A percentile compares a stretch with the other conserved stretches of the same genome.
phyloP scores from a whole-genome alignment of 306 rosid species.

The Sophora flavescens region DNA sequence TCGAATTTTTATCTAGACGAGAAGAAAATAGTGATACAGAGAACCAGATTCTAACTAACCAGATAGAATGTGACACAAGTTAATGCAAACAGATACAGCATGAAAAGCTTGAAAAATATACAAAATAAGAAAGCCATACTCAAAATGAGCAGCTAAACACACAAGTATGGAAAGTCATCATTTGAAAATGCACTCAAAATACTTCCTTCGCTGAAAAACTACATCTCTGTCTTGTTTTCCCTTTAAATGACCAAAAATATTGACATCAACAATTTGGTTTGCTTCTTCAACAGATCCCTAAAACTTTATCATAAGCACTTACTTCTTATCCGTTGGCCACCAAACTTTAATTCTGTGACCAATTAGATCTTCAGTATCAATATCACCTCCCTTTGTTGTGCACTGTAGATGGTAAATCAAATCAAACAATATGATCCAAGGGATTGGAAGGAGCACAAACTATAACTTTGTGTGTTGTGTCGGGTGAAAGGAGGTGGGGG shows the following conservation, averaged over 20 bases:
- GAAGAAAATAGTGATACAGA: background rate
- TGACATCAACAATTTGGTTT: constrained; percentile 38
- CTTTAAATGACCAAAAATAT: constrained; percentile 39
- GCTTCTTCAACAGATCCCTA: constrained; percentile 34
- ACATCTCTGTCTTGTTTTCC: background rate
- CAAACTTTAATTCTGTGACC: constrained; percentile 98
- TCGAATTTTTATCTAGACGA: background rate
- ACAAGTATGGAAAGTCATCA: constrained; percentile 5
- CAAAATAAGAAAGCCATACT: constrained; percentile 12
- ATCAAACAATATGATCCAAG: constrained; percentile 38
- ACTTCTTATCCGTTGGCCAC: constrained; percentile 99
- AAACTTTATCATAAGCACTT: constrained; percentile 48
- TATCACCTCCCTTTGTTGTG: constrained; percentile 65
- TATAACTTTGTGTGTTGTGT: background rate
- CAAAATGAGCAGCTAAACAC: constrained; percentile 22
- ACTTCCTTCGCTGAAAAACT: constrained; percentile 32
- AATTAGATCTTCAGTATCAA: constrained; percentile 78
- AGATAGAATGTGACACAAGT: constrained; percentile 26
- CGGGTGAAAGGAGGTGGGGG: background rate
- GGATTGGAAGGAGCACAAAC: constrained; percentile 11
- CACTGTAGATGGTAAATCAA: constrained; percentile 61
- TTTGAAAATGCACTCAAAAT: constrained; percentile 18
- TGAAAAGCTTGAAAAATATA: constrained; percentile 28
- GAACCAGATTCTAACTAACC: background rate
- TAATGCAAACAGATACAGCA: constrained; percentile 17